Conservation (phyloP, 345 rosid genomes). For the Brassica carinata region DNA sequence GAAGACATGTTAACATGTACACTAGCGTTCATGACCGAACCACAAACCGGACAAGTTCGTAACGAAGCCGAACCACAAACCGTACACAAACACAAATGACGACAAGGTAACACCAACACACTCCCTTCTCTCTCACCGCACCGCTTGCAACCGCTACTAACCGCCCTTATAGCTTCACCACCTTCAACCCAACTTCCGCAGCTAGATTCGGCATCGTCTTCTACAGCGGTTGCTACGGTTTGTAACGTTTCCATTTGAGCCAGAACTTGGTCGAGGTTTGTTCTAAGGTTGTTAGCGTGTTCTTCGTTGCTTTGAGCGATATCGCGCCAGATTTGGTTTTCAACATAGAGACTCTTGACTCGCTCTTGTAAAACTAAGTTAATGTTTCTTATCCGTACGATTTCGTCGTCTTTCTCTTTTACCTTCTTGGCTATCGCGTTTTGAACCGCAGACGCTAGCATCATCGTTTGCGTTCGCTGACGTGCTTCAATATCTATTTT, state of each 20-base stretch:
- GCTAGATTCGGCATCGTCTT: constrained; percentile 60
- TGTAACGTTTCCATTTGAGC: constrained; percentile 55
- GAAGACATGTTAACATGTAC: constrained; percentile 67
- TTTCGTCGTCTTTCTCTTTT: constrained; percentile 69
- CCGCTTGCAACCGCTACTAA: constrained; percentile 44
- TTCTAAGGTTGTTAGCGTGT: constrained; percentile 61
- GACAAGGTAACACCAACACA: constrained; percentile 80
- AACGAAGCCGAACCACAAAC: constrained; percentile 60
- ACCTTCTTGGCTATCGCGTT: constrained; percentile 46
- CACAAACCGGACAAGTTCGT: constrained; percentile 54
- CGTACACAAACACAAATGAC: constrained; percentile 26
- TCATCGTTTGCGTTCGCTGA: constrained; percentile 57
- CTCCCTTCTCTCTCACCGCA: constrained; percentile 71
- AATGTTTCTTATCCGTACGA: constrained; percentile 52
- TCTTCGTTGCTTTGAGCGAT: constrained; percentile 71
- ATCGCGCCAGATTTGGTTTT: constrained; percentile 69
- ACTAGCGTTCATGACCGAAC: constrained; percentile 53
- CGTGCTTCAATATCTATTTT: constrained; percentile 61
- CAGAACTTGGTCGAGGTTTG: constrained; percentile 59
- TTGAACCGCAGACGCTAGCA: constrained; percentile 50
- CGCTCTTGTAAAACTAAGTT: constrained; percentile 72
- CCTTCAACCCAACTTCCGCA: constrained; percentile 62
- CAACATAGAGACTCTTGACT: constrained; percentile 51
- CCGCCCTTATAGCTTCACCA: constrained; percentile 15
- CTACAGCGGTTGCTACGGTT: constrained; percentile 12